A percentile compares a stretch with the other conserved stretches of the same genome.
Evolutionary conservation across 768 basidiomycete species (phyloP).

Genomic region (Hericium coralloides): DNA sequence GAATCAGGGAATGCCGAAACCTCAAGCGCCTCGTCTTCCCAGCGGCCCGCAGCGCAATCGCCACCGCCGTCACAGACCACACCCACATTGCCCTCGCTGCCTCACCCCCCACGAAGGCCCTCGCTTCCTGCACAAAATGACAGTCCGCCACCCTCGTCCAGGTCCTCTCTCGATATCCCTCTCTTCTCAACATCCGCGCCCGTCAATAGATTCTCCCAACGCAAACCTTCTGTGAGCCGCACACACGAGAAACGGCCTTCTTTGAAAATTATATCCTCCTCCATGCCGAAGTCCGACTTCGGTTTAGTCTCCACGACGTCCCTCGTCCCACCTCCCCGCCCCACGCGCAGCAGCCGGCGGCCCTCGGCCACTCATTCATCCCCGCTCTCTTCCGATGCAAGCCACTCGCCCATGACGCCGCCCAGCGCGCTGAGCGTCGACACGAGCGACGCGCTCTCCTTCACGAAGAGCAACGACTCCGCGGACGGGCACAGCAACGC

Average conservation of each 20-base stretch:
- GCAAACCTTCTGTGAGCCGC: conserved; percentile 6
- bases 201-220: conserved; percentile 35
- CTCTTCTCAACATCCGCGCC: conserved; percentile 37
- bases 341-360: conserved; percentile 17
- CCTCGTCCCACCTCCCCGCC: conserved; percentile 16
- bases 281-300: background rate
- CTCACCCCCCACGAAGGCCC: background rate
- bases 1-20: conserved; percentile 4
- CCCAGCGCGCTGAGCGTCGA: conserved; percentile 7
- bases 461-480: conserved; percentile 3
- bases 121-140: background rate
- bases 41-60: background rate
- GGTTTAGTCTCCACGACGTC: conserved; percentile 11
- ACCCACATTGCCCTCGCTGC: background rate
- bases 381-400: conserved; percentile 6
- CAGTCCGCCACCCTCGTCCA: conserved; percentile 10
- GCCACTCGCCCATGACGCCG: conserved; percentile 15
- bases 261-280: background rate
- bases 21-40: background rate
- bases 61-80: background rate
- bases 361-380: conserved; percentile 6
- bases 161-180: conserved; percentile 27
- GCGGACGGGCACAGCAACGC: conserved; percentile 22
- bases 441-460: background rate
- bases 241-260: background rate